These are phyloP conservation scores for Populus tomentosa DNA, from an alignment of 441 rosid species.

Conservation along the genomic window DNA sequence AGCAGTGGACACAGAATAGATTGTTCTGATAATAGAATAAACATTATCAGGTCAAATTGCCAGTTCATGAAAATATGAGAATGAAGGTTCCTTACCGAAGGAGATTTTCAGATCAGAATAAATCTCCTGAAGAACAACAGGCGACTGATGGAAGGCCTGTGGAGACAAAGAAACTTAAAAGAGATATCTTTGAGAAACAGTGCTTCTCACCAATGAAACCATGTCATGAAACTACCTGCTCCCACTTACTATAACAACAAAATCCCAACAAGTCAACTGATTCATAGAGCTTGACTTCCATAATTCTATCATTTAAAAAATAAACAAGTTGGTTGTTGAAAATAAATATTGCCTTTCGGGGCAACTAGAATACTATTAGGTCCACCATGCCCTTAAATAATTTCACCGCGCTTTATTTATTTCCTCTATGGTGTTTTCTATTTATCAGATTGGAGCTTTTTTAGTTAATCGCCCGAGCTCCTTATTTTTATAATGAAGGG, in stretches of 20 bases:
- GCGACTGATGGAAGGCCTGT: background rate
- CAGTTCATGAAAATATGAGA: background rate
- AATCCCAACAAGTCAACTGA: no score
- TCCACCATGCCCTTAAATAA: constrained; percentile 7
- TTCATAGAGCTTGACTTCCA: background rate
- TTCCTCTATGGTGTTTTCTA: background rate
- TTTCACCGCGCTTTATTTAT: background rate
- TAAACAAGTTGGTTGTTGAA: background rate
- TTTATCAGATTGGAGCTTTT: background rate
- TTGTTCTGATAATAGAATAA: background rate
- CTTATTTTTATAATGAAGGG: background rate
- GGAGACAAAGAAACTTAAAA: background rate
- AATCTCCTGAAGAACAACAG: constrained; percentile 4
- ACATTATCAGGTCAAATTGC: background rate
- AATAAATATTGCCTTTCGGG: background rate
- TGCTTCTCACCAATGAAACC: background rate
- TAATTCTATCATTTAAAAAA: background rate
- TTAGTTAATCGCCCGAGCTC: background rate
- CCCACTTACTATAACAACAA: background rate
- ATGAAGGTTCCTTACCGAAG: background rate
- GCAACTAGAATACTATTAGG: background rate
- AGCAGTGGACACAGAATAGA: background rate
- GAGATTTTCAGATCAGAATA: background rate
- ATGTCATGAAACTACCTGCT: background rate
- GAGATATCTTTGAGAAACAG: background rate